phyloP scores from a whole-genome alignment of 305 asterid species.

The Fraxinus greggii region DNA sequence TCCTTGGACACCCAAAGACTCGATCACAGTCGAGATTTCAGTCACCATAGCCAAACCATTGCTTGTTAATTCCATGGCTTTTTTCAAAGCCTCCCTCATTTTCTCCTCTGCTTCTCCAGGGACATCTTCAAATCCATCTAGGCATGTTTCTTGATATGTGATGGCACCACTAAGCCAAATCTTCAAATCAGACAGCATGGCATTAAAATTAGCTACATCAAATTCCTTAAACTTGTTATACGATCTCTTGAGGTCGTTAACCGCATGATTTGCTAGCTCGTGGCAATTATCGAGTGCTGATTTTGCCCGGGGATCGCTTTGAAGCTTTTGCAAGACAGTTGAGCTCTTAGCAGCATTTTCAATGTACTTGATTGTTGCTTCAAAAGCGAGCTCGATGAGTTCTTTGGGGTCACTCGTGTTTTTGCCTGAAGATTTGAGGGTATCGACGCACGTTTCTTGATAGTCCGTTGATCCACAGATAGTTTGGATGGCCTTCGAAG shows the following conservation, averaged over 20 bases:
- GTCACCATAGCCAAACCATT: slow-evolving; percentile 48
- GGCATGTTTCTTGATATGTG: slow-evolving; percentile 56
- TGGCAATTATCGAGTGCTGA: slow-evolving; percentile 39
- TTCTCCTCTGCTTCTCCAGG: slow-evolving; percentile 28
- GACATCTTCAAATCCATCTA: slow-evolving; percentile 42
- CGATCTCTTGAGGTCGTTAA: slow-evolving; percentile 39
- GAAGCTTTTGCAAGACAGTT: slow-evolving; percentile 9
- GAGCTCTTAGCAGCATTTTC: slow-evolving; percentile 1
- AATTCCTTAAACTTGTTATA: slow-evolving; percentile 16
- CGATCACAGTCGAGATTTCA: slow-evolving; percentile 25
- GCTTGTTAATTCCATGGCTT: slow-evolving; percentile 38
- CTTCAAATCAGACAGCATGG: slow-evolving; percentile 43
- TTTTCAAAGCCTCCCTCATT: slow-evolving; percentile 34
- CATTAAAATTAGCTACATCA: slow-evolving; percentile 16
- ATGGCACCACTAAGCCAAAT: slow-evolving; percentile 62
- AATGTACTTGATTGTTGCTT: slow-evolving; percentile 24
- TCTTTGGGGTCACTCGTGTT: slow-evolving; percentile 25
- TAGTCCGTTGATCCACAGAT: slow-evolving; percentile 33
- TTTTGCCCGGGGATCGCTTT: slow-evolving; percentile 30
- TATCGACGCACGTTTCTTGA: slow-evolving; percentile 28
- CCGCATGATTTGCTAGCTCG: slow-evolving; percentile 41
- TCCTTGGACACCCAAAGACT: background rate
- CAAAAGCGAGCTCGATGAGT: slow-evolving; percentile 28
- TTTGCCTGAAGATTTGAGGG: slow-evolving; percentile 27
- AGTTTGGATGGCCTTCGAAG: slow-evolving; percentile 24